phyloP scores from a whole-genome alignment of 305 asterid genomes.

The Petunia hybrid region DNA sequence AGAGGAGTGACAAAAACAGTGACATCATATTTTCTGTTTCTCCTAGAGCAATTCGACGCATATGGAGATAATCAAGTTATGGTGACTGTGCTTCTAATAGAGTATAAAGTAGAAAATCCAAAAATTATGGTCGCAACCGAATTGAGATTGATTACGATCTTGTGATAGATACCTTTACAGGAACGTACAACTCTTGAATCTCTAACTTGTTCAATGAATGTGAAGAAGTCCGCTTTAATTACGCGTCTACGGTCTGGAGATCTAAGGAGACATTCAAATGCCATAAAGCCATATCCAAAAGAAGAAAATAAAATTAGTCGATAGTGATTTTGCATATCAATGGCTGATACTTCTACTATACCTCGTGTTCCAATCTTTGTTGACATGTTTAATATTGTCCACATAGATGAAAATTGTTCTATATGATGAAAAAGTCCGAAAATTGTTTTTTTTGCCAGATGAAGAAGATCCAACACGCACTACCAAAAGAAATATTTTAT shows the following conservation, averaged over 20 bases:
- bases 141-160: neutral
- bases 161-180: neutral
- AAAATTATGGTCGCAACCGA: neutral
- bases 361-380: neutral
- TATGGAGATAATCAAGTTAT: neutral
- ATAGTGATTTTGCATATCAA: neutral
- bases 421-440: neutral
- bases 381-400: neutral
- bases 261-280: slow-evolving; percentile 16
- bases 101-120: too few species aligned
- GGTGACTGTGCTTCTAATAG: neutral
- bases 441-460: neutral
- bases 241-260: neutral
- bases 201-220: neutral
- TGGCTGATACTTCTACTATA: neutral
- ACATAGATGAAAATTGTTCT: slow-evolving; percentile 27
- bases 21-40: neutral
- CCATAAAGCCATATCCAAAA: neutral
- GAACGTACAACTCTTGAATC: neutral
- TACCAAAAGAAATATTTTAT: slow-evolving; percentile 23
- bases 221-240: too few species aligned
- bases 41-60: neutral
- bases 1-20: too few species aligned
- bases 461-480: neutral
- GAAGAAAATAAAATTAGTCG: neutral